Base-by-base conservation (phyloP, 805 yeast species). In the Kodamaea kakaduensis region DNA sequence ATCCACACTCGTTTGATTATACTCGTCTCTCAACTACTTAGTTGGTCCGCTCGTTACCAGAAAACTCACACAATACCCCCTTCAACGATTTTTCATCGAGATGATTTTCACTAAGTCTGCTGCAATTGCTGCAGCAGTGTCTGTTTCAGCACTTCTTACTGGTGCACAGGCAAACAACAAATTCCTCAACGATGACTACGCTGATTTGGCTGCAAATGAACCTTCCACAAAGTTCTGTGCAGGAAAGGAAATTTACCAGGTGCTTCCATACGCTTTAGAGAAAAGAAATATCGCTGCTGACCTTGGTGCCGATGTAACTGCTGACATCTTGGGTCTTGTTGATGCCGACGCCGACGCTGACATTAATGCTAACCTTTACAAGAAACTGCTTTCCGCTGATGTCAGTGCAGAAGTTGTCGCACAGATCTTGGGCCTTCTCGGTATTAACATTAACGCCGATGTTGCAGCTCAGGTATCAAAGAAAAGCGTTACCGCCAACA, bases 81-180 rank as follows among this genome's bases (percentile, higher is more conserved):
- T 21, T 38, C 15, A 22, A 14, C 19, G 14, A 16, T n/a, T n/a
- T 28, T 28, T 36, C 13, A 21, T 21, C 13, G 31, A 9, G 16
- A 53, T 48, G 55, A 36, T 50, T 19, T 48, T 51, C 32, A 41
- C 46, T 9, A 44, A 42, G 36, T 32, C 52, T 32, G 36, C 48
- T 30, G 44, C 47, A 15, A 25, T 51, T 20, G 25, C 51, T 26
- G 42, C 50, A 31, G 52, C 53, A 16, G 36, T 45, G 32, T 45
- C 51, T 17, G 38, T 51, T 12, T 33, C 49, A 21, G 25, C 34
- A 19, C 31, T 45, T 33, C 39, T 46, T 25, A 32, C 33, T 18
- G 39, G 41, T 23, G 50, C 30, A 9, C 20, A 31, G 13, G 49
- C 47, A 13, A 36, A 36, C 32, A 51, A 41, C 40, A 41, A 40